Percentiles rank a stretch among this genome's conserved stretches.
Evolutionary conservation across 768 basidiomycete species (phyloP).

Genomic region (Trichaptum fuscoviolaceum): DNA sequence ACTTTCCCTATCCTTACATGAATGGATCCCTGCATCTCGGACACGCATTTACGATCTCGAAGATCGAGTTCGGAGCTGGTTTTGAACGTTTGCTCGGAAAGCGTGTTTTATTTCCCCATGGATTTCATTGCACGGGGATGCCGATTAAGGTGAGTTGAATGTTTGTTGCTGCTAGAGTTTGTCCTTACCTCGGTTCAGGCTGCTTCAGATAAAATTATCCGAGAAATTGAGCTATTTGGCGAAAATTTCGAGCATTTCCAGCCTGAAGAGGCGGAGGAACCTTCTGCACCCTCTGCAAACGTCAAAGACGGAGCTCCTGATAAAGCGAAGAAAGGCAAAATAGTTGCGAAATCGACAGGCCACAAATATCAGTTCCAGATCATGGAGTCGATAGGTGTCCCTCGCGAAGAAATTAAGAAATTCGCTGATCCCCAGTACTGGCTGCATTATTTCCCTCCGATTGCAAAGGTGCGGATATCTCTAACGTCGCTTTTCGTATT

Average conservation of each 20-base stretch:
- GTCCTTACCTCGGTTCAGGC: slow-evolving; percentile 45
- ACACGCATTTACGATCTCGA: slow-evolving; percentile 97
- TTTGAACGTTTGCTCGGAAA: slow-evolving; percentile 95
- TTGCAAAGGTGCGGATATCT: slow-evolving; percentile 62
- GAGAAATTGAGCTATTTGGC: slow-evolving; percentile 96
- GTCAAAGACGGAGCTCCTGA: slow-evolving; percentile 36
- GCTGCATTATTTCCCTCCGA: slow-evolving; percentile 93
- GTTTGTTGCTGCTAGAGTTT: background rate
- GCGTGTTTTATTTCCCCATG: slow-evolving; percentile 93
- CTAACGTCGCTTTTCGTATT: background rate
- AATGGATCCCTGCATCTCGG: slow-evolving; percentile 96
- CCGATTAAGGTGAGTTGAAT: slow-evolving; percentile 86
- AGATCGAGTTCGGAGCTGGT: slow-evolving; percentile 94
- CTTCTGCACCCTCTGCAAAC: slow-evolving; percentile 36
- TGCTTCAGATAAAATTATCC: slow-evolving; percentile 94
- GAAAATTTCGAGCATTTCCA: slow-evolving; percentile 75
- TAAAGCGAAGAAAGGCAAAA: slow-evolving; percentile 95
- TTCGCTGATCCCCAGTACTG: slow-evolving; percentile 95
- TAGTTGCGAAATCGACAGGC: slow-evolving; percentile 89
- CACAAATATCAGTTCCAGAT: slow-evolving; percentile 98
- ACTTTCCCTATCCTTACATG: slow-evolving; percentile 97
- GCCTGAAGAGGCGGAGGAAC: slow-evolving; percentile 37
- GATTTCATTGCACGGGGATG: slow-evolving; percentile 97
- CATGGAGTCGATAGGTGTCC: slow-evolving; percentile 90
- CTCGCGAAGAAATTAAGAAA: slow-evolving; percentile 85